Evolutionary conservation across 441 rosid species (phyloP).

Genomic region (Bocquillonia castaneifolia): DNA sequence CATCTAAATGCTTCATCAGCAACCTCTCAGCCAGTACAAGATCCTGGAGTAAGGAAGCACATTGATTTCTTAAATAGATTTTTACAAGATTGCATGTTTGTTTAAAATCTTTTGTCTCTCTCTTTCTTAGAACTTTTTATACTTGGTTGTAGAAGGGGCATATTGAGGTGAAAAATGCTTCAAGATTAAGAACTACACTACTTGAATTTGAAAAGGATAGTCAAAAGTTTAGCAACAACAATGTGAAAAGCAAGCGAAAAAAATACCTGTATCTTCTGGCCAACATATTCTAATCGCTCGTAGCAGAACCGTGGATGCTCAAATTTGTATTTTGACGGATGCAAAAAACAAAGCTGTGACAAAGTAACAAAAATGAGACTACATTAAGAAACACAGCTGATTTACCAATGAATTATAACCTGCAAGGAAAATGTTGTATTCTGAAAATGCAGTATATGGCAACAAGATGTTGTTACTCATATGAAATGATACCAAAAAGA

Average conservation of each 20-base stretch:
- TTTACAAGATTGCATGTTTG: not conserved
- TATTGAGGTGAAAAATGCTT: not conserved
- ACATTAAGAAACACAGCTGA: constrained; percentile 17
- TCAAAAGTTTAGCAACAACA: not conserved
- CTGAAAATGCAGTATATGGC: not conserved
- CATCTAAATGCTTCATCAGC: constrained; percentile 88
- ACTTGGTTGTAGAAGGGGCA: not conserved
- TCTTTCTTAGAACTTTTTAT: not conserved
- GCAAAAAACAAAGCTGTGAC: constrained; percentile 85
- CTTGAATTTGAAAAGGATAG: not conserved
- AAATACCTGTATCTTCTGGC: constrained; percentile 92
- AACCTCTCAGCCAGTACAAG: constrained; percentile 85
- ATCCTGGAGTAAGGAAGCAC: constrained; percentile 41
- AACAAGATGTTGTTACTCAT: not conserved
- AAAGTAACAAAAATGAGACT: constrained; percentile 17
- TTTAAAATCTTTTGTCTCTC: not conserved
- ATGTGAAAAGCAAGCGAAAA: not conserved
- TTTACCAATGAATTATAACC: constrained; percentile 1
- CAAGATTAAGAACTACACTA: not conserved
- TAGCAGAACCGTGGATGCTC: constrained; percentile 92
- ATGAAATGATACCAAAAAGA: not conserved
- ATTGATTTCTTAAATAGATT: not conserved
- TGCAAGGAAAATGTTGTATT: constrained; percentile 3
- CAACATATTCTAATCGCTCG: constrained; percentile 78
- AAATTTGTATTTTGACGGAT: constrained; percentile 87